Evolutionary conservation across 441 rosid species (phyloP).

Genomic region (Codiaeum variegatum): DNA sequence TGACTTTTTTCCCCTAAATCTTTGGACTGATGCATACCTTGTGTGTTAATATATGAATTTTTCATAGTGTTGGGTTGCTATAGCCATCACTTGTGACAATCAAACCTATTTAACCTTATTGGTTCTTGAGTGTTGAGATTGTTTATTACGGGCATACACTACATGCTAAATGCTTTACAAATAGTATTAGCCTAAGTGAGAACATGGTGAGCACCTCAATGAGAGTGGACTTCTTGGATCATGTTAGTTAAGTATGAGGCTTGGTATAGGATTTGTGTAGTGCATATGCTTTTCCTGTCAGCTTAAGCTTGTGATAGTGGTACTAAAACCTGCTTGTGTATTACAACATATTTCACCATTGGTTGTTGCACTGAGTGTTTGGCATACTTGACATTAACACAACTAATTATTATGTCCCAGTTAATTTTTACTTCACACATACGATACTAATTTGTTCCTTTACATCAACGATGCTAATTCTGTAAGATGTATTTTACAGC

Average conservation of each 20-base stretch:
- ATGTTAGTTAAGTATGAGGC: not conserved
- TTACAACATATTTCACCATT: not conserved
- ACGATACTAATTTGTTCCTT: slow-evolving; percentile 11
- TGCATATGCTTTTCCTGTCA: not conserved
- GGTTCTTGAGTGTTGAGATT: not conserved
- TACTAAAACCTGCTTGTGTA: not conserved
- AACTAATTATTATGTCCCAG: not conserved
- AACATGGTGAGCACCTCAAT: not conserved
- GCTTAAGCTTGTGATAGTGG: not conserved
- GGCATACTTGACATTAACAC: not conserved
- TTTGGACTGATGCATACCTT: slow-evolving; percentile 12
- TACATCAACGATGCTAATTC: slow-evolving; percentile 13
- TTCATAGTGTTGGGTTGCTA: not conserved
- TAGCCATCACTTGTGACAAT: not conserved
- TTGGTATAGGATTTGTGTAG: not conserved
- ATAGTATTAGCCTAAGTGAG: not conserved
- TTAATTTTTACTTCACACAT: slow-evolving; percentile 1
- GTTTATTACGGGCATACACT: not conserved
- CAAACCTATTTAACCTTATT: not conserved
- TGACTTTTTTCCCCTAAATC: slow-evolving; percentile 3
- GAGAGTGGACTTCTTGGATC: not conserved
- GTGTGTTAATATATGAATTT: not conserved
- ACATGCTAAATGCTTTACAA: not conserved
- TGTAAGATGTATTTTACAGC: slow-evolving; percentile 48
- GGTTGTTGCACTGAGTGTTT: not conserved